Percentiles rank a stretch among this genome's conserved stretches.
These are phyloP conservation scores for Mucor plumbeus DNA, from an alignment of 371 early-diverging fungal genomes.

Conservation along the genomic window DNA sequence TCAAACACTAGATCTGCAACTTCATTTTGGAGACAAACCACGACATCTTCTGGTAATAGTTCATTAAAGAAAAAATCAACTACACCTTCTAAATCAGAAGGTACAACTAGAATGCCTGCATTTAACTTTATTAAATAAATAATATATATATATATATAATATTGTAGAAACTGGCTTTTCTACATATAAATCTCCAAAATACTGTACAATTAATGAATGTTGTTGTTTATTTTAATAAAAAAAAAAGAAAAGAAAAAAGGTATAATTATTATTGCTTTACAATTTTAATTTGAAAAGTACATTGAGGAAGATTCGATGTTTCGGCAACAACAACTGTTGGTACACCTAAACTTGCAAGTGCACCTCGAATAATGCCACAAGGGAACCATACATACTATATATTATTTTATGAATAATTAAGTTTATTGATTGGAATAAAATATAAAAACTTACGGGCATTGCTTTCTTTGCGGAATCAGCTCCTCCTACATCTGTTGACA, in stretches of 20 bases:
- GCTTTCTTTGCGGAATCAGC: constrained; percentile 82
- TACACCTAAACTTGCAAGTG: constrained; percentile 88
- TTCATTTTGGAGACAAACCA: constrained; percentile 27
- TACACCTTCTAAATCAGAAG: constrained; percentile 21
- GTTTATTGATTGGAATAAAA: background rate
- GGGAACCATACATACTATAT: constrained; percentile 91
- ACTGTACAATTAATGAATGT: too few relatives aligned
- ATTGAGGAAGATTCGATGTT: constrained; percentile 86
- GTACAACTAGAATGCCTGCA: constrained; percentile 3
- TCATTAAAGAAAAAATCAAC: background rate
- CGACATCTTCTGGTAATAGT: background rate
- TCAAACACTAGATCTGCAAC: constrained; percentile 2
- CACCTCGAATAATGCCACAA: constrained; percentile 94
- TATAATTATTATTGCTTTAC: constrained; percentile 49
- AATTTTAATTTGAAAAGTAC: constrained; percentile 68
- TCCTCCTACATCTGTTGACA: constrained; percentile 81
- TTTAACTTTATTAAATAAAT: constrained; percentile 21
- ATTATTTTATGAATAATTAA: too few relatives aligned
- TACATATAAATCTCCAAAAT: background rate
- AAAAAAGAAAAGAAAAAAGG: background rate
- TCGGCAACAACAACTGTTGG: constrained; percentile 89
- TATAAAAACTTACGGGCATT: constrained; percentile 64
- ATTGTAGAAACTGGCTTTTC: constrained; percentile 13
- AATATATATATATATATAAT: background rate
- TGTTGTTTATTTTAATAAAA: background rate